Base-by-base conservation (phyloP, 2,329 filamentous ascomycete genomes). In the Nemania sp. region DNA sequence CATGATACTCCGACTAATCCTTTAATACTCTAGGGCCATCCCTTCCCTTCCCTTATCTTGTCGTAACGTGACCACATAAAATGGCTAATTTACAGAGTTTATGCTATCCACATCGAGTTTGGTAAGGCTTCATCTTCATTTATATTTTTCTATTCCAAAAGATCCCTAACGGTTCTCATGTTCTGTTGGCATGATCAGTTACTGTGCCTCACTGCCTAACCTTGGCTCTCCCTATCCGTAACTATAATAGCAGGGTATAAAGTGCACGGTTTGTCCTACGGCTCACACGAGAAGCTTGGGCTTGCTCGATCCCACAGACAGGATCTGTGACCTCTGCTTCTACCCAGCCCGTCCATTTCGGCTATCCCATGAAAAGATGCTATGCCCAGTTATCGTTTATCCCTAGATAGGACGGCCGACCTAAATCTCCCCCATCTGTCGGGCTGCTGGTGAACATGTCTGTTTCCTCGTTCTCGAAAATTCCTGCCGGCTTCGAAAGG, bases 111-210 rank as follows among this genome's bases (percentile, higher is more conserved):
- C n/a, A n/a, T n/a, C 9, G 19, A 5, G 3, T 31, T 40, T 15
- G 20, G 17, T 36, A 48, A 48, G 15, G n/a, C 14, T 37, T 31
- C 39, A 28, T 49, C 30, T 49, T 44, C 9, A 37, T 47, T 52
- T 42, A 11, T 55, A 43, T 52, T 56, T 30, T 11, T 56, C 42
- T 56, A 56, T 56, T 17, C 45, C 31, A 48, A 54, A 54, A 50
- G n/a, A 5, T 7, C 31, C 20, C 36, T 20, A 24, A 30, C 43
- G 43, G 30, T 37, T n/a, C 30, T n/a, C 2, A 51, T 19, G 11
- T 14, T 51, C 22, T 17, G 34, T 19, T 22, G 17, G 26, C 39
- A 12, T 23, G 24, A 11, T 26, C 17, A 44, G 30, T 37, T 20
- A 43, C 26, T n/a, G 23, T 26, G 7, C 12, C 23, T 24, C 14